Evolutionary conservation across 225 moss, liverwort and hornwort genomes (phyloP).

Genomic region (Antitrichia curtipendula): DNA sequence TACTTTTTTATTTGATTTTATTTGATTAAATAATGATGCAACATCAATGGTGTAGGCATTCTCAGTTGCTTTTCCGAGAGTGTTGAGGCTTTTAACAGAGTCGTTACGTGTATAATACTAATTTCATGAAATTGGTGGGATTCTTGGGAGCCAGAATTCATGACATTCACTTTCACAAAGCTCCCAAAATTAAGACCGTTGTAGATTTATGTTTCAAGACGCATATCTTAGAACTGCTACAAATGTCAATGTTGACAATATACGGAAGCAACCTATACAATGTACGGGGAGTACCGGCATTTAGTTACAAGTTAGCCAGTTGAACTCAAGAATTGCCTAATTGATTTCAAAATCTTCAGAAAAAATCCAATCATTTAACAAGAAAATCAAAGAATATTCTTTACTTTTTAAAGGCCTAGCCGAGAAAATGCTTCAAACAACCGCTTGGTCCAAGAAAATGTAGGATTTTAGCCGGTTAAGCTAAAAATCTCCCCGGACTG

Average conservation of each 20-base stretch:
- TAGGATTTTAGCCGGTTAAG: too few relatives aligned
- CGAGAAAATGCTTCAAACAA: too few relatives aligned
- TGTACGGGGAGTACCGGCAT: too few relatives aligned
- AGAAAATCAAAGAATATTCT: too few relatives aligned
- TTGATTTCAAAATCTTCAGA: too few relatives aligned
- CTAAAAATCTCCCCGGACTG: too few relatives aligned
- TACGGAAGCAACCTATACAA: too few relatives aligned
- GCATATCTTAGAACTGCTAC: not conserved
- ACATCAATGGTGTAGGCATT: not conserved
- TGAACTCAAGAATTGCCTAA: too few relatives aligned
- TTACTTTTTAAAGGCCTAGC: too few relatives aligned
- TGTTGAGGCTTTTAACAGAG: not conserved
- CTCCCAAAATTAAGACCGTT: not conserved
- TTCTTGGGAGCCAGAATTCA: not conserved
- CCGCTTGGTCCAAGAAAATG: too few relatives aligned
- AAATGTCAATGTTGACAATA: not conserved
- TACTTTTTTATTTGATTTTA: not conserved
- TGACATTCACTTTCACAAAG: not conserved
- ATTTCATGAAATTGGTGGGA: not conserved
- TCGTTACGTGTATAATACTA: not conserved
- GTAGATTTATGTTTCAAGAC: not conserved
- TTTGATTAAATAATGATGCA: not conserved
- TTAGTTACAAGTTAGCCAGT: too few relatives aligned
- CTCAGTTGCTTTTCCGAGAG: not conserved
- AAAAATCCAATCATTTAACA: too few relatives aligned